Evolutionary conservation across 805 yeast genomes (phyloP), one percentile per base, ranked within the genome.

Genomic region (Kockiozyma suomiensis): DNA sequence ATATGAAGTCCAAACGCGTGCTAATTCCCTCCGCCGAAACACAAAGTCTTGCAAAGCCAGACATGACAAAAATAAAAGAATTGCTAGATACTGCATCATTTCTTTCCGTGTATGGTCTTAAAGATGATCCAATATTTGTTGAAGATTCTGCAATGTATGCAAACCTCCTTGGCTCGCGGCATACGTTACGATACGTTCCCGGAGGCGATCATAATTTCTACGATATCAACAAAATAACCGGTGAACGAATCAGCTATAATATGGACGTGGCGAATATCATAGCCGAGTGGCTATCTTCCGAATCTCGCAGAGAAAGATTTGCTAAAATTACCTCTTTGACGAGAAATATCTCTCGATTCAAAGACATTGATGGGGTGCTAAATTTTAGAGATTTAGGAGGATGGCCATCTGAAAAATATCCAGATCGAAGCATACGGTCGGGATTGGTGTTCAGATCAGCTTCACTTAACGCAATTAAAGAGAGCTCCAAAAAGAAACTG

Each of bases 381-480:
- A 90, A 90, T 68, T 86, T 88, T 68, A 78, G 97, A 64, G 96
- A 90, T 69, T 70, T 85, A 58, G 97, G 96, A 1, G 96, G 96
- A 8, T 90, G 87, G 82, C 41, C 43, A 10, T 57, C 83, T 0
- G 12, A 6, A 19, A n/a, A 38, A n/a, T 35, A 35, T 13, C 10
- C 33, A 25, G 33, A 35, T 8, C 33, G 47, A 15, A 12, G 7
- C 15, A 64, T 81, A 69, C 65, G 87, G 65, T 78, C 85, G 1
- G 82, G 85, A 8, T 53, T 79, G 4, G 67, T 85, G 17, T 90
- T 74, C 72, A 80, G 96, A 61, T 80, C 86, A 66, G 96, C 92
- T 0, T 79, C 81, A 54, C 77, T 86, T 30, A 76, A 81, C 2
- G 70, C 73, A 0, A 76, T 87, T 33, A 82, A 91, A 0, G 75